Base-by-base conservation (phyloP, 23 red algal genomes). In the Gracilaria vermiculophylla region DNA sequence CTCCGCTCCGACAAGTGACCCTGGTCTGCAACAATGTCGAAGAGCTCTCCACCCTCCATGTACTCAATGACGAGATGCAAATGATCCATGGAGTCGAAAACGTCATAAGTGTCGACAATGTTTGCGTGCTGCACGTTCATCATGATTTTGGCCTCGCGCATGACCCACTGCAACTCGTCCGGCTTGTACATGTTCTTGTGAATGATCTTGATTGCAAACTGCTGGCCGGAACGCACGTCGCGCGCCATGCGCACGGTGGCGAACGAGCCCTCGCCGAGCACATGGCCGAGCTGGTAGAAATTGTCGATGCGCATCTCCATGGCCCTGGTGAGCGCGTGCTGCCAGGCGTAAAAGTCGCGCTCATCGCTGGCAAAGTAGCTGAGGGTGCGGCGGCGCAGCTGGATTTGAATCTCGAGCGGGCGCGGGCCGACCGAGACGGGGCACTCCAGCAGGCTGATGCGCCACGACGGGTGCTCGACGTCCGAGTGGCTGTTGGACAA, bases 31-130 rank as follows among this genome's bases (percentile, higher is more conserved):
- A 98, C 76, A n/a, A 85, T 81, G 44, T 98, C 92, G 57, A 94
- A 98, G 12, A 98, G 92, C 73, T 98, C 96, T 0, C 96, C 96
- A 35, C 96, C 96, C 10, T 57, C 60, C 96, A 98, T 94, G 52
- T 87, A 88, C 60, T 98, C 96, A 40, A 98, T 69, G 7, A 98
- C 91, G 62, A 98, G 93, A 36, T 92, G 91, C 60, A 98, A 67
- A 19, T 90, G 62, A 12, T 79, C 80, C 31, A 36, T 52, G 9
- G 85, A 84, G 42, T 98, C 95, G 50, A 87, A 98, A 61, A 98
- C 94, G 27, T 98, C 95, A 60, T 91, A 87, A 9, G 95, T 98
- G 25, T 84, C 64, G 24, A 98, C 86, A 48, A 93, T 73, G 29
- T 98, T 91, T 1, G 69, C 78, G 70, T 98, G 95, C 47, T 91